Base-by-base conservation (phyloP, 2,329 filamentous ascomycete genomes). In the Xylaria sp. region DNA sequence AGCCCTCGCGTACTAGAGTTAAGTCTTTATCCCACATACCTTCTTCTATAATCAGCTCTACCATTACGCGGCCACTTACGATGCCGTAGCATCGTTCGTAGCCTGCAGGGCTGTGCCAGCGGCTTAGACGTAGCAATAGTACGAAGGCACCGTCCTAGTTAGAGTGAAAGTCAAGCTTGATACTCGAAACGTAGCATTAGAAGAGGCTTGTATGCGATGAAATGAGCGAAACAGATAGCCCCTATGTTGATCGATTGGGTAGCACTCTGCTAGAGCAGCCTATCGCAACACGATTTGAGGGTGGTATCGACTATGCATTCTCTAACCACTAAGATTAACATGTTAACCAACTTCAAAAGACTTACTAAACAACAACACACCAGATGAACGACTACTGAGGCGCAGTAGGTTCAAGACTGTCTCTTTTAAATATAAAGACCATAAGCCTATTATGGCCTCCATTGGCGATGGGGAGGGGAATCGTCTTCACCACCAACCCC, bases 71-170 rank as follows among this genome's bases (percentile, higher is more conserved):
- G 13, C 50, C 27, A 53, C 3, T 53, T 53, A 5, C 16, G 50
- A 18, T 53, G 50, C 50, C 13, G 25, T 53, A 53, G 27, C 25
- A 53, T 32, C 50, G 13, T 1, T 21, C 50, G 18, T 53, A 16
- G 27, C 2, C 10, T 1, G 16, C 16, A 53, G 25, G 27, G 50
- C 27, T 53, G 25, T 53, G 25, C 25, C 27, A 16, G 50, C 10
- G 50, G 50, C 50, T 53, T 53, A 53, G 27, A 53, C 18, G 50
- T n/a, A 53, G 50, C 6, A 53, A n/a, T 16, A 9, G 23, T 32
- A 32, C 18, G 50, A n/a, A n/a, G 50, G 50, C 29, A n/a, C 29
- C 50, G 50, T 32, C 32, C 13, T n/a, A 9, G 27, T 32, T 18
- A 27, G 25, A 53, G 50, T 35, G 50, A 12, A 29, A n/a, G 27